Conservation (phyloP, 441 rosid species). For the Viola pubescens region DNA sequence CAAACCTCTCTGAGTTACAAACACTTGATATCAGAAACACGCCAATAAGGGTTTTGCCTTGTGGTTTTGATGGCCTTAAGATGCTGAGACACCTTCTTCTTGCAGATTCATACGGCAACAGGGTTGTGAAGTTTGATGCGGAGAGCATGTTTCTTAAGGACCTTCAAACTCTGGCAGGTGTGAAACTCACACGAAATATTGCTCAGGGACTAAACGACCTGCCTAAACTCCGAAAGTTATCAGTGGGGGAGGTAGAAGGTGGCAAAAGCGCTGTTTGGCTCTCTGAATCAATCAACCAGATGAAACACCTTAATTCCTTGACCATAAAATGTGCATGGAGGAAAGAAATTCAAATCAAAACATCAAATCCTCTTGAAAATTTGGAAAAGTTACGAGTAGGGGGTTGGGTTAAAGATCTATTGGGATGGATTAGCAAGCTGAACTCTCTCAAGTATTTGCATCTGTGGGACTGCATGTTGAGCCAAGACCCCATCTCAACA, state of each 20-base stretch:
- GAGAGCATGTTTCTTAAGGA: background rate
- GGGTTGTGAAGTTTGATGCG: background rate
- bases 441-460: background rate
- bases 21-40: conserved; percentile 1
- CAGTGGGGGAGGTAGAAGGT: background rate
- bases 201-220: background rate
- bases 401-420: background rate
- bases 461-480: conserved; percentile 2
- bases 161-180: conserved; percentile 5
- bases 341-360: background rate
- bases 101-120: conserved; percentile 1
- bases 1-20: background rate
- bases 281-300: background rate
- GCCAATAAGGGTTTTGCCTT: background rate
- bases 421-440: background rate
- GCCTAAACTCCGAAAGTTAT: background rate
- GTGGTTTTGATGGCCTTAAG: background rate
- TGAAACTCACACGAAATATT: background rate
- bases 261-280: background rate
- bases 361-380: background rate
- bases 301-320: conserved; percentile 3
- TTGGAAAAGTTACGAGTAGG: conserved; percentile 6
- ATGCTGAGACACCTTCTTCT: conserved; percentile 4
- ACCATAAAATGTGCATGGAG: background rate
- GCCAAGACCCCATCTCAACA: background rate